A percentile compares a stretch with the other conserved stretches of the same genome.
Evolutionary conservation across 495 filamentous ascomycete species (phyloP).

Genomic region (Saxophila tyrrhenica): DNA sequence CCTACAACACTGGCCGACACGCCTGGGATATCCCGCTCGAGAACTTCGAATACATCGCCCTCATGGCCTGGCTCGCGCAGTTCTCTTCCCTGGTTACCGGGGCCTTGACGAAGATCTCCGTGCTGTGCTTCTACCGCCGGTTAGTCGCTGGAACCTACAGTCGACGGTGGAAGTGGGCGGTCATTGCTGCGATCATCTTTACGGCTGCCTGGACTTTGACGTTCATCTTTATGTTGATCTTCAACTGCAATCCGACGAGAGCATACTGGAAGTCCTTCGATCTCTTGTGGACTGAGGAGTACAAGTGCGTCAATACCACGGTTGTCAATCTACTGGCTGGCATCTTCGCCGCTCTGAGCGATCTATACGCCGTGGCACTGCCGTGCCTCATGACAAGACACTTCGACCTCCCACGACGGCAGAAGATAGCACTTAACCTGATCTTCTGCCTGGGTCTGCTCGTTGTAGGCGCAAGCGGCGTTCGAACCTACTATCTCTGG

Average conservation of each 20-base stretch:
- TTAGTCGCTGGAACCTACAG: slow-evolving; percentile 17
- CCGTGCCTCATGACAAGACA: slow-evolving; percentile 19
- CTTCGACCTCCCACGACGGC: slow-evolving; percentile 16
- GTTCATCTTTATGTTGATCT: slow-evolving; percentile 16
- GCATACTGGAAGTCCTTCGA: slow-evolving; percentile 25
- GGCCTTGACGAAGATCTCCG: slow-evolving; percentile 23
- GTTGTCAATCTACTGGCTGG: slow-evolving; percentile 20
- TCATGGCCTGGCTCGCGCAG: slow-evolving; percentile 22
- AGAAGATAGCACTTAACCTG: slow-evolving; percentile 19
- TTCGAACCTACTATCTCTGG: slow-evolving; percentile 13
- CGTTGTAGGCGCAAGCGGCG: slow-evolving; percentile 7
- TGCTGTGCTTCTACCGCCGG: slow-evolving; percentile 24
- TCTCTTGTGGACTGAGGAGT: background rate
- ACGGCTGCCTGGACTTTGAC: slow-evolving; percentile 16
- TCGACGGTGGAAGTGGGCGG: slow-evolving; percentile 10
- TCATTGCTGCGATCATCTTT: slow-evolving; percentile 17
- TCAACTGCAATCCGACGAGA: slow-evolving; percentile 20
- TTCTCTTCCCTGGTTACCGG: slow-evolving; percentile 20
- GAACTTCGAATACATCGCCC: slow-evolving; percentile 6
- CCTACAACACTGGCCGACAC: slow-evolving; percentile 22
- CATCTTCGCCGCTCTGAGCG: slow-evolving; percentile 13
- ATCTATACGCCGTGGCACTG: slow-evolving; percentile 21
- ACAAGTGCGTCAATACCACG: slow-evolving; percentile 19
- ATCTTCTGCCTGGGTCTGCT: slow-evolving; percentile 16
- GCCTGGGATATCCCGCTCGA: slow-evolving; percentile 21